Evolutionary conservation across 257 asterid species (phyloP), one percentile per base, ranked within the genome.

Genomic region (Avicennia marina): DNA sequence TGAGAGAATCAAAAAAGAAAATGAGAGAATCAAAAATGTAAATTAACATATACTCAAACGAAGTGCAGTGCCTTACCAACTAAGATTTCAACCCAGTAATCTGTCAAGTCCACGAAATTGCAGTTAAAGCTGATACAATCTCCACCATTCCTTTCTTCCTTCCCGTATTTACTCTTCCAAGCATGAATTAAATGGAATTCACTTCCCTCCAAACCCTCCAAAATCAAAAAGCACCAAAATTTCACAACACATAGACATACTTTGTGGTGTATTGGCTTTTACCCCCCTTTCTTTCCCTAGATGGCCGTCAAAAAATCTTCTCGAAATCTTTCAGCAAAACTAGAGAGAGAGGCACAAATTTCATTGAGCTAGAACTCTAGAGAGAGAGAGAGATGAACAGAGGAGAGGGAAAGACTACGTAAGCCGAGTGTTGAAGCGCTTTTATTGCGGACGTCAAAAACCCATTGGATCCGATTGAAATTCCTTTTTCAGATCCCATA

Each of bases 361-460:
- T 65, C 70, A 70, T 60, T 67, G 36, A 36, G 53, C 18, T 40
- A 54, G 21, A n/a, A 58, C 60, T 74, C 54, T 53, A 74, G 85
- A 81, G 80, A 79, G 80, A 75, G 81, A 62, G 72, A 62, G 75
- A 62, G 63, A 58, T 51, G 77, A 63, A 64, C 49, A 57, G 56
- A 56, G 81, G 60, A 78, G 44, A 62, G 69, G 58, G 79, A 66
- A 71, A 62, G 72, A 70, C 33, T 24, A 17, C 41, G 70, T 38
- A 70, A 61, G 69, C 39, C 15, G 74, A 67, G 76, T 54, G 71
- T 68, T 19, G 72, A 49, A 48, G 75, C 71, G 75, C 36, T 67
- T 75, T 69, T 74, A 71, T 72, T 62, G 76, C 89, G 89, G 94
- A 84, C 89, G 84, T 78, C 89, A 84, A 84, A 81, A 16, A 29